Conservation (phyloP, 139 green algal genomes). For the Tetraselmis chui region DNA sequence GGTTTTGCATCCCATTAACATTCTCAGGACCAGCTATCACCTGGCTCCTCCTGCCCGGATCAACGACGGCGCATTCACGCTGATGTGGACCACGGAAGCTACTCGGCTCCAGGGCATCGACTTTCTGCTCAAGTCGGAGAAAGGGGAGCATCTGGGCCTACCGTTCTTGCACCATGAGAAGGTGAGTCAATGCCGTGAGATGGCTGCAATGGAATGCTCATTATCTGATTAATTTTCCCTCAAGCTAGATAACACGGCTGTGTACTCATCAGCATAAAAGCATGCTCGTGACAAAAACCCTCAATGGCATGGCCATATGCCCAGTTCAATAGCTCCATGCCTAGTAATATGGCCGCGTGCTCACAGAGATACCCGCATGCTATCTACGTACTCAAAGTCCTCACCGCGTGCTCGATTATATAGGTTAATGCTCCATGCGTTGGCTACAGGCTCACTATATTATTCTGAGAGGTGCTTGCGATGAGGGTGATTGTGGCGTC, state of each 20-base stretch:
- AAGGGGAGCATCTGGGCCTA: not conserved
- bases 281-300: no score
- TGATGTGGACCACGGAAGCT: not conserved
- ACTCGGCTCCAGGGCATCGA: not conserved
- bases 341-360: no score
- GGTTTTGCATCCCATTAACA: not conserved
- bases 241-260: not conserved
- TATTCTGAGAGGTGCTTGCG: not conserved
- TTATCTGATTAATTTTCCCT: not conserved
- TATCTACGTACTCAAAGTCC: no score
- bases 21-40: not conserved
- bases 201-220: not conserved
- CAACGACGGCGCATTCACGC: not conserved
- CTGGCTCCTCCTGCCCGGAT: not conserved
- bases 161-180: not conserved
- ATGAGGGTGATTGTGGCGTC: no score
- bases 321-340: no score
- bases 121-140: not conserved
- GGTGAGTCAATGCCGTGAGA: not conserved
- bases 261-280: not conserved
- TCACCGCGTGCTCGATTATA: no score
- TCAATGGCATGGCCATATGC: no score
- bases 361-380: no score
- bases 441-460: no score
- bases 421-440: no score